These are phyloP conservation scores for Candida corydali DNA, from an alignment of 805 yeast genomes.

Conservation along the genomic window DNA sequence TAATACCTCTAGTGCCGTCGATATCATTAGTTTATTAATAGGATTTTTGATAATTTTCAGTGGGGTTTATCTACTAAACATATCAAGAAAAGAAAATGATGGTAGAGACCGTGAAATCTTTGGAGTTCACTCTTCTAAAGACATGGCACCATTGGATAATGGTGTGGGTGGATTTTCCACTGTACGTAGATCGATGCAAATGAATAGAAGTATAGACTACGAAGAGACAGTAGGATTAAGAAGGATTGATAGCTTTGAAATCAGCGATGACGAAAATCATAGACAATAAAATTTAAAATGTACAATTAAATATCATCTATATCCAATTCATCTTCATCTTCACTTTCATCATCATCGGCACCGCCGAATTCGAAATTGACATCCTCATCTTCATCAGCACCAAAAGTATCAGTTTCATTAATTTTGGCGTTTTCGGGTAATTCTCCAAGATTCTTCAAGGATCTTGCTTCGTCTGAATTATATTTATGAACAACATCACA, in stretches of 20 bases:
- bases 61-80: conserved; percentile 80
- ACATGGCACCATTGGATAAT: conserved; percentile 69
- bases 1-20: conserved; percentile 76
- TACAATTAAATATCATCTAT: conserved; percentile 81
- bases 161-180: conserved; percentile 72
- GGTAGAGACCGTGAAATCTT: conserved; percentile 51
- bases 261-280: conserved; percentile 38
- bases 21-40: conserved; percentile 73
- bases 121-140: conserved; percentile 52
- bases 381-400: conserved; percentile 94
- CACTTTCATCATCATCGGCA: conserved; percentile 77
- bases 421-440: conserved; percentile 96
- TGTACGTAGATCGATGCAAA: conserved; percentile 72
- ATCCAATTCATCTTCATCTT: conserved; percentile 70
- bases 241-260: conserved; percentile 59
- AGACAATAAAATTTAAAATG: neutral
- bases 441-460: conserved; percentile 92
- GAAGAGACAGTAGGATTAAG: conserved; percentile 53
- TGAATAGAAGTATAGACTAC: conserved; percentile 39
- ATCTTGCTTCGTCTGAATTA: conserved; percentile 96
- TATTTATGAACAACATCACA: conserved; percentile 97
- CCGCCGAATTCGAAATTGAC: conserved; percentile 98
- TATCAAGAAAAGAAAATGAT: conserved; percentile 63
- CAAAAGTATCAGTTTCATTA: conserved; percentile 95
- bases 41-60: conserved; percentile 85